Evolutionary conservation across 2,329 filamentous ascomycete species (phyloP), one percentile per base, ranked within the genome.

Genomic region (Beauveria scarabaeidicola): DNA sequence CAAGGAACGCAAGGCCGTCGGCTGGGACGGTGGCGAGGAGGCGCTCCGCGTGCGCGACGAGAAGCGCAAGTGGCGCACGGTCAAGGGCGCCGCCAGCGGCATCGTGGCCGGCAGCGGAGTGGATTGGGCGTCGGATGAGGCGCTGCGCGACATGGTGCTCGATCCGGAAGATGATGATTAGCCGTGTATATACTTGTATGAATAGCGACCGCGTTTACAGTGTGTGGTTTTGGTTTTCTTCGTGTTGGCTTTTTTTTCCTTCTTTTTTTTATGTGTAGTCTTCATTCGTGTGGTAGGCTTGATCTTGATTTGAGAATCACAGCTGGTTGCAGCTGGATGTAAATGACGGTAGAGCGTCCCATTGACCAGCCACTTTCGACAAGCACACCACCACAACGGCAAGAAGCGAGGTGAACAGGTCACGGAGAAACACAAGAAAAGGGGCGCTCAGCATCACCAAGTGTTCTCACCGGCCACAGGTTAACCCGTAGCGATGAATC

Each of bases 41-140:
- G 73, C 70, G 6, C 80, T 85, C 44, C 23, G 38, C 38, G 74
- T 89, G 61, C 85, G 81, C 66, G 75, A 76, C 23, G 87, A 84
- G 69, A 82, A 82, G 62, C 83, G 85, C 64, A 81, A 81, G 67
- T 90, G 86, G 85, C 84, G 84, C 67, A 84, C 87, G 21, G 82
- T 93, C 71, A 94, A 93, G 74, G 88, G 84, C 25, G 83, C 91
- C 46, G 81, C 88, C n/a, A 89, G 88, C 67, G 90, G 88, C 19
- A 81, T 91, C 59, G 82, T 96, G 51, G 89, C 85, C 5, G 90
- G 89, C 3, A 95, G 90, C 70, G 91, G 91, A 51, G 78, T 94
- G 58, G 86, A 95, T 68, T 96, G 91, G 91, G 85, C 84, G 13
- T 77, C 81, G 44, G 85, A 95, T 71, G 80, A 85, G 55, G 78